Conservation (phyloP, 495 filamentous ascomycete genomes). For the Penicillium cinerascens region DNA sequence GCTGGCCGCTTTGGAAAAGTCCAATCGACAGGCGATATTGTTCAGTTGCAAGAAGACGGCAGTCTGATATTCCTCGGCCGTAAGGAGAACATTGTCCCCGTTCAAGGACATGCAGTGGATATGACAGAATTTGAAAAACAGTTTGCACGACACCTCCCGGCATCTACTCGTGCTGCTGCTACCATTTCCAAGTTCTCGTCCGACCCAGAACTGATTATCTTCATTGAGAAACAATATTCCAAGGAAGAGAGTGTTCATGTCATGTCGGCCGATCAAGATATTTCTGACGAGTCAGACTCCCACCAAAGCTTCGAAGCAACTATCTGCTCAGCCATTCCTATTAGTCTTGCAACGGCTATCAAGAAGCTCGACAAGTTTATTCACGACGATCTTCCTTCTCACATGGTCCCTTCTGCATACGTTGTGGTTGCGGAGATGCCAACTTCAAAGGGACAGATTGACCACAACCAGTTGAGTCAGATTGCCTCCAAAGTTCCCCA, state of each 20-base stretch:
- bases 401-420: constrained; percentile 40
- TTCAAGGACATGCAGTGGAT: constrained; percentile 36
- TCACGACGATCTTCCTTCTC: constrained; percentile 34
- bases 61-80: constrained; percentile 30
- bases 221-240: constrained; percentile 24
- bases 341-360: constrained; percentile 23
- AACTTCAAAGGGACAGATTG: constrained; percentile 14
- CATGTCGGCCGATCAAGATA: constrained; percentile 15
- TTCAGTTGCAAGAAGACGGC: constrained; percentile 26
- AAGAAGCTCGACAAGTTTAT: constrained; percentile 36
- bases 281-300: constrained; percentile 6
- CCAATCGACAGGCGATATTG: constrained; percentile 33
- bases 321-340: constrained; percentile 18
- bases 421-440: constrained; percentile 33
- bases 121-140: constrained; percentile 32
- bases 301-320: constrained; percentile 2
- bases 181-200: constrained; percentile 17
- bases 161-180: constrained; percentile 22
- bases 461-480: constrained; percentile 25
- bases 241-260: constrained; percentile 23
- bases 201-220: constrained; percentile 24
- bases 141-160: constrained; percentile 25
- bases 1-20: constrained; percentile 27
- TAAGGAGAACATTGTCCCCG: constrained; percentile 27
- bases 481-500: constrained; percentile 24